Conservation (phyloP, 768 basidiomycete species). For the Leucosporidium creatinivorum region DNA sequence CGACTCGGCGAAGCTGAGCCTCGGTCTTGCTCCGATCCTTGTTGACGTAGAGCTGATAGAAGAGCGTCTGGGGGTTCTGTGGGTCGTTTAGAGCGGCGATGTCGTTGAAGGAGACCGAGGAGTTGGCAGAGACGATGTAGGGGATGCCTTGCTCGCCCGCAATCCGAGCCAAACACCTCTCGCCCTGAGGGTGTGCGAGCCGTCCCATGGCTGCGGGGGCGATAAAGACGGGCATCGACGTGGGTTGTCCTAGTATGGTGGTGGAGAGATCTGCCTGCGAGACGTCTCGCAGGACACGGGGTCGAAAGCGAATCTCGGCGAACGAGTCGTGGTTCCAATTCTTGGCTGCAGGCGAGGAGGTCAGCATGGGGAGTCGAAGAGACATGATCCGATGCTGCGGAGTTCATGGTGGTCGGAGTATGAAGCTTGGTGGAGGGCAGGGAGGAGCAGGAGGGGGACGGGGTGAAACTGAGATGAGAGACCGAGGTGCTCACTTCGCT, state of each 20-base stretch:
- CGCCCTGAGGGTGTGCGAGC: constrained; percentile 43
- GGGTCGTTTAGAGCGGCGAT: constrained; percentile 32
- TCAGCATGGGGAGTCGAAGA: background rate
- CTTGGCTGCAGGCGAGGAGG: background rate
- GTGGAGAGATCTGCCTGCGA: constrained; percentile 52
- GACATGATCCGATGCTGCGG: too few relatives aligned
- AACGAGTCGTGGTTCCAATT: constrained; percentile 58
- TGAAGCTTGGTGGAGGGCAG: too few relatives aligned
- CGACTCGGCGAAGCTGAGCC: constrained; percentile 60
- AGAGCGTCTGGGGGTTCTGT: constrained; percentile 38
- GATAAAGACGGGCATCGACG: constrained; percentile 43
- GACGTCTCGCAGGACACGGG: constrained; percentile 79
- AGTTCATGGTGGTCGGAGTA: too few relatives aligned
- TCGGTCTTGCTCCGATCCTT: constrained; percentile 59
- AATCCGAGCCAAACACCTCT: constrained; percentile 39
- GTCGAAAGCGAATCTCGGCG: constrained; percentile 77
- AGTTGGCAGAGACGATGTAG: constrained; percentile 41
- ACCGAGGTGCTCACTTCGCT: constrained; percentile 36
- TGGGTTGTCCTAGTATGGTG: constrained; percentile 40
- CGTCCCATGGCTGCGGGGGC: constrained; percentile 45
- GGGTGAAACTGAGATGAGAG: too few relatives aligned
- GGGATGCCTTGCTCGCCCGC: constrained; percentile 38
- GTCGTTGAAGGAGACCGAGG: constrained; percentile 41
- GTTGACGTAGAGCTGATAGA: constrained; percentile 68
- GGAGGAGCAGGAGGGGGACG: background rate